Conservation (phyloP, 2,329 filamentous ascomycete species). For the Teratosphaeria destructans region DNA sequence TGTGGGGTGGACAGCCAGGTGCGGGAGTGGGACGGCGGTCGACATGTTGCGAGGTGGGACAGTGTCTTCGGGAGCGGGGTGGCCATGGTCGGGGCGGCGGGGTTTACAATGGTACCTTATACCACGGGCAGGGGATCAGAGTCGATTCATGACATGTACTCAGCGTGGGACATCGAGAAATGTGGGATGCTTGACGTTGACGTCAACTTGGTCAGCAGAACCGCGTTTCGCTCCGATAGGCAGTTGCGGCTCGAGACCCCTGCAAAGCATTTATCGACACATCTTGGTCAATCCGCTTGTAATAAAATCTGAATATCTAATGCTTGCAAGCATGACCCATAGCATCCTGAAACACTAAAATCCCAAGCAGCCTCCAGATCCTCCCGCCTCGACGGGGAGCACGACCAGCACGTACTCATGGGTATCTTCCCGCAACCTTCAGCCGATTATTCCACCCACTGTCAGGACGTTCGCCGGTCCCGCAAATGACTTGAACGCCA, state of each 20-base stretch:
- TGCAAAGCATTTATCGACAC: neutral
- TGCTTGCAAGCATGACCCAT: neutral
- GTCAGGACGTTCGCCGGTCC: neutral
- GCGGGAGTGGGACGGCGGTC: conserved; percentile 47
- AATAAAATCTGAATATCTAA: too few relatives aligned
- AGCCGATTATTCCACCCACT: neutral
- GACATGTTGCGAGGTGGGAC: conserved; percentile 40
- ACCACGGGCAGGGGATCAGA: neutral
- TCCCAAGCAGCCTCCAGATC: neutral
- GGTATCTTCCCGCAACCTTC: neutral
- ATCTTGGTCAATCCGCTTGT: neutral
- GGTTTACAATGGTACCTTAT: neutral
- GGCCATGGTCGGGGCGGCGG: neutral
- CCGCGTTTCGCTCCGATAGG: neutral
- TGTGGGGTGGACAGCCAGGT: conserved; percentile 83
- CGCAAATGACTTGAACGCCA: neutral
- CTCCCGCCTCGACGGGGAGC: neutral
- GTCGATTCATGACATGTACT: neutral
- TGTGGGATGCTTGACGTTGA: neutral
- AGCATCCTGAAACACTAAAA: neutral
- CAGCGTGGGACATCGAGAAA: neutral
- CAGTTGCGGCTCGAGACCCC: neutral
- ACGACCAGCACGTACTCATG: neutral
- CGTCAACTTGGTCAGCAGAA: neutral
- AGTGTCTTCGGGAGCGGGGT: conserved; percentile 14